Percentiles rank a stretch among this genome's conserved stretches.
Evolutionary conservation across 2,329 filamentous ascomycete genomes (phyloP).

Genomic region (Fusarium sp.): DNA sequence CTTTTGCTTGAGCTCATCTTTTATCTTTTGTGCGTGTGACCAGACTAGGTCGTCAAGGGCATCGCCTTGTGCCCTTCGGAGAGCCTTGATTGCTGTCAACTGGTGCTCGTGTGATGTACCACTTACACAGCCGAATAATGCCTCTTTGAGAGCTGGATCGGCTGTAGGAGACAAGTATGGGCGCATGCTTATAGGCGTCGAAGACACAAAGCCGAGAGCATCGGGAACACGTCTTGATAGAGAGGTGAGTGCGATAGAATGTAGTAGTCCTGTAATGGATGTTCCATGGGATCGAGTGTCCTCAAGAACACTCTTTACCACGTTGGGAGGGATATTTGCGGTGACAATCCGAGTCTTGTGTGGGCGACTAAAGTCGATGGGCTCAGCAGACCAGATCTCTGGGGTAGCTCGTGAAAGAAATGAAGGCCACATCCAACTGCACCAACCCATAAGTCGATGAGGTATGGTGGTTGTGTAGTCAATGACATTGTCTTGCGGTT

Average conservation of each 20-base stretch:
- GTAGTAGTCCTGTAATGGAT: constrained; percentile 62
- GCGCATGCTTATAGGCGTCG: constrained; percentile 60
- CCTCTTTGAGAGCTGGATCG: constrained; percentile 45
- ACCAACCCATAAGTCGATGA: constrained; percentile 56
- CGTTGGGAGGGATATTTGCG: constrained; percentile 49
- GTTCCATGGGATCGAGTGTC: constrained; percentile 55
- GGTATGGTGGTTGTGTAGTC: constrained; percentile 53
- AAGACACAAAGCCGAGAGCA: constrained; percentile 51
- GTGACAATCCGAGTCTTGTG: constrained; percentile 52
- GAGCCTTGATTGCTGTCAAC: constrained; percentile 35
- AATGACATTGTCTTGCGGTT: constrained; percentile 56
- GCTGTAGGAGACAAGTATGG: constrained; percentile 48
- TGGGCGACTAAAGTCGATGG: constrained; percentile 51
- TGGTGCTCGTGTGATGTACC: constrained; percentile 49
- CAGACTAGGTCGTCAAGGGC: constrained; percentile 53
- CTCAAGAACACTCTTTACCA: constrained; percentile 49
- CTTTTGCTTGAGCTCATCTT: constrained; percentile 50
- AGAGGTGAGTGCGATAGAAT: constrained; percentile 57
- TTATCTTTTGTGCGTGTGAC: constrained; percentile 53
- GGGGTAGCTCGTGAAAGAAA: constrained; percentile 49
- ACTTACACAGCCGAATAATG: constrained; percentile 57
- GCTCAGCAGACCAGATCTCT: constrained; percentile 54
- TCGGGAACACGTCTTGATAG: constrained; percentile 53
- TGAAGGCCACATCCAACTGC: constrained; percentile 53
- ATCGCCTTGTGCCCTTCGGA: constrained; percentile 40